These are phyloP conservation scores for Inga oerstediana DNA, from an alignment of 306 rosid genomes.

Conservation along the genomic window DNA sequence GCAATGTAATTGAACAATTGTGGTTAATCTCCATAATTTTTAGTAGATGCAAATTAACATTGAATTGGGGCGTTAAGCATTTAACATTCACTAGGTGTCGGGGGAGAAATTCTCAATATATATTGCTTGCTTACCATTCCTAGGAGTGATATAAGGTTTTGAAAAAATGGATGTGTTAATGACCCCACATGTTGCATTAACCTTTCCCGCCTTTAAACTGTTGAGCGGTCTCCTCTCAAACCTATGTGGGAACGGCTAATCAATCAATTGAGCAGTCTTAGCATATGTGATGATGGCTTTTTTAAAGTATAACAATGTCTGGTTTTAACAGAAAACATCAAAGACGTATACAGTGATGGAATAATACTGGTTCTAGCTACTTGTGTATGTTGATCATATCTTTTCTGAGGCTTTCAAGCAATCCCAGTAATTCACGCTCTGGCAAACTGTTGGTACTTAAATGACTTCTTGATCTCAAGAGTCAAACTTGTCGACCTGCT, in stretches of 20 bases:
- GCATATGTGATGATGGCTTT: slow-evolving; percentile 31
- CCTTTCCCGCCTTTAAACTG: not conserved
- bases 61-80: not conserved
- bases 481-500: slow-evolving; percentile 75
- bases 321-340: slow-evolving; percentile 31
- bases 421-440: slow-evolving; percentile 31
- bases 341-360: slow-evolving; percentile 32
- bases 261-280: slow-evolving; percentile 8
- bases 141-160: not conserved
- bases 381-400: slow-evolving; percentile 29
- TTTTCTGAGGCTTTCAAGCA: slow-evolving; percentile 32
- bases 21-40: not conserved
- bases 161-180: not conserved
- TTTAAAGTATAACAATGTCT: slow-evolving; percentile 33
- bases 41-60: slow-evolving; percentile 1
- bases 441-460: slow-evolving; percentile 32
- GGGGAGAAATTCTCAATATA: not conserved
- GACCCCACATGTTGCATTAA: not conserved
- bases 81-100: not conserved
- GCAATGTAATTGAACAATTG: slow-evolving; percentile 13
- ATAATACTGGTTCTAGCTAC: slow-evolving; percentile 29
- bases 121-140: not conserved
- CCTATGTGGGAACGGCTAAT: not conserved
- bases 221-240: not conserved
- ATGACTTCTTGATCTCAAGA: slow-evolving; percentile 36